A percentile compares a stretch with the other conserved stretches of the same genome.
Conservation (phyloP, 2,329 filamentous ascomycete genomes). For the Malbranchea zuffiana region DNA sequence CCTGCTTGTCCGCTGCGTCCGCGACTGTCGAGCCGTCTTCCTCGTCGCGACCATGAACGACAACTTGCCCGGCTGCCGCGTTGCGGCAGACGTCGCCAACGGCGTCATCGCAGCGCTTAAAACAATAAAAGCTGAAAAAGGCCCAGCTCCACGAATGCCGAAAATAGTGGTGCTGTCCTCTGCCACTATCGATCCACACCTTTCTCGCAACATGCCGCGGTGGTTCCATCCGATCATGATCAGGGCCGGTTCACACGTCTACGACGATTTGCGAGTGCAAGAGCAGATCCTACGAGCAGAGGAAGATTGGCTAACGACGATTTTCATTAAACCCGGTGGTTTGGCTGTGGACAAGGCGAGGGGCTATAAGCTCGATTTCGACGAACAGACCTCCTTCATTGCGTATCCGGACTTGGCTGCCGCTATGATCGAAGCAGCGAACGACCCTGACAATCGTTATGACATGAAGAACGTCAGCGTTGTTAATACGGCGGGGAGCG, state of each 20-base stretch:
- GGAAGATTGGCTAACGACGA: slow-evolving; percentile 17
- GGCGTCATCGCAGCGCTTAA: slow-evolving; percentile 30
- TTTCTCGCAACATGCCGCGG: slow-evolving; percentile 23
- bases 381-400: slow-evolving; percentile 30
- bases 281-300: slow-evolving; percentile 17
- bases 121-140: slow-evolving; percentile 14
- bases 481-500: slow-evolving; percentile 21
- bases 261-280: slow-evolving; percentile 14
- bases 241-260: slow-evolving; percentile 16
- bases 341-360: slow-evolving; percentile 19
- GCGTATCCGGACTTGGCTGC: slow-evolving; percentile 38
- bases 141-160: slow-evolving; percentile 19
- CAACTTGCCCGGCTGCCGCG: slow-evolving; percentile 34
- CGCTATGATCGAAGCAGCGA: slow-evolving; percentile 40
- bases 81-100: slow-evolving; percentile 29
- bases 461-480: slow-evolving; percentile 19
- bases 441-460: slow-evolving; percentile 23
- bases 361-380: slow-evolving; percentile 34
- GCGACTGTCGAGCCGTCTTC: slow-evolving; percentile 31
- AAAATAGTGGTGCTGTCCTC: slow-evolving; percentile 38
- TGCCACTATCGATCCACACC: slow-evolving; percentile 31
- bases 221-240: slow-evolving; percentile 14
- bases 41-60: slow-evolving; percentile 33
- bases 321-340: slow-evolving; percentile 20
- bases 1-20: slow-evolving; percentile 30